Percentiles rank a stretch among this genome's conserved stretches.
These are phyloP conservation scores for Aureobasidium melanogenum DNA, from an alignment of 2,329 filamentous ascomycete genomes.

Conservation along the genomic window DNA sequence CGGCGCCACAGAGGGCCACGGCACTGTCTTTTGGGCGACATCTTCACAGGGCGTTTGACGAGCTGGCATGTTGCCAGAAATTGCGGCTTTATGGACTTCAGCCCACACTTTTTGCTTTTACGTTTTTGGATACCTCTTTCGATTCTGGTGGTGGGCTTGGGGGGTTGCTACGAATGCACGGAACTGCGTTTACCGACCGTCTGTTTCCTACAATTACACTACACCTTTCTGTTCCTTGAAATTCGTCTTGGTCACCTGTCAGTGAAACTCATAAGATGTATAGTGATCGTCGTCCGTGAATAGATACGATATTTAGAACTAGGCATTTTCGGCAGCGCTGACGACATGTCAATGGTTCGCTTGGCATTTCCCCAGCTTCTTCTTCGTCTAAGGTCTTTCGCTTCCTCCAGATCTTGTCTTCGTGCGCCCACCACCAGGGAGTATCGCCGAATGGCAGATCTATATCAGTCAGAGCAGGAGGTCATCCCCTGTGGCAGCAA, in stretches of 20 bases:
- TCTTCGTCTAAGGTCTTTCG: too few relatives aligned
- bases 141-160: not conserved
- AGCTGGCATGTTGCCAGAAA: not conserved
- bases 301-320: not conserved
- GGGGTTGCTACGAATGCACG: not conserved
- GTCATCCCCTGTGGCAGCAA: not conserved
- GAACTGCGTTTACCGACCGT: not conserved
- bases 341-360: not conserved
- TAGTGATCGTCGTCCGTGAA: not conserved
- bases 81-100: not conserved
- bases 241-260: not conserved
- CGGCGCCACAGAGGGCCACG: not conserved
- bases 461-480: not conserved
- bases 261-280: not conserved
- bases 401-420: not conserved
- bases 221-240: not conserved
- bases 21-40: not conserved
- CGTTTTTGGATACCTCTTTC: conserved; percentile 6
- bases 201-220: not conserved
- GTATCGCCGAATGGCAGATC: not conserved
- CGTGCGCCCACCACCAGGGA: not conserved
- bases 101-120: not conserved
- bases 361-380: not conserved
- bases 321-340: not conserved
- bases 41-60: not conserved